Conservation (phyloP, 2,329 filamentous ascomycete genomes). For the Verticillium nonalfalfae region DNA sequence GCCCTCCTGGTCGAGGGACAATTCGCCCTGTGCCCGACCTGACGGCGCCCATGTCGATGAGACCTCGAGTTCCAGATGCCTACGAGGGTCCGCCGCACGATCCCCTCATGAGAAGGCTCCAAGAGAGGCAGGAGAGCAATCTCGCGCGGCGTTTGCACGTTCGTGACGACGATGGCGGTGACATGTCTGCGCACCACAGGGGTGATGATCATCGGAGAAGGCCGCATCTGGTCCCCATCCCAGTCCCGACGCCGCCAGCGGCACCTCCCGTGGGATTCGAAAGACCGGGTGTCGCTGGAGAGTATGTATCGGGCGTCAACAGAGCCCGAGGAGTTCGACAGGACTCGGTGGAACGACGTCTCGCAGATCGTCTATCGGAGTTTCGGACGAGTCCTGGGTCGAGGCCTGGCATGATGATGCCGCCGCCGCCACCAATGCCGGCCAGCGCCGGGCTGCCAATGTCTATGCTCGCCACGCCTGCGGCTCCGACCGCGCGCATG, state of each 20-base stretch:
- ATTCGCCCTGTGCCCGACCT: constrained; percentile 8
- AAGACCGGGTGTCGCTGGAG: constrained; percentile 24
- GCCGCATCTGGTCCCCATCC: constrained; percentile 27
- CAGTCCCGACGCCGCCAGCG: constrained; percentile 19
- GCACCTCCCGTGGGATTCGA: constrained; percentile 24
- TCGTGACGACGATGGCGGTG: constrained; percentile 39
- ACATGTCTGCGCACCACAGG: constrained; percentile 46
- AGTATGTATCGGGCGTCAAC: constrained; percentile 38
- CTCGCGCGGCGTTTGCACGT: constrained; percentile 27
- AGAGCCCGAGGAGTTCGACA: constrained; percentile 33
- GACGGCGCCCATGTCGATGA: constrained; percentile 4
- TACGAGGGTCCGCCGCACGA: constrained; percentile 34
- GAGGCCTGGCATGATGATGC: constrained; percentile 9
- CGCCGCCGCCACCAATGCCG: constrained; percentile 6
- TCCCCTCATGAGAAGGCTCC: constrained; percentile 30
- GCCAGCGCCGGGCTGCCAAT: neutral
- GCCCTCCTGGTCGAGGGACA: constrained; percentile 5
- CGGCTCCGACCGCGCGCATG: neutral
- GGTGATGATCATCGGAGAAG: constrained; percentile 50
- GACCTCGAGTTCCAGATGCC: constrained; percentile 16
- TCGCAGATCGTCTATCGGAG: constrained; percentile 45
- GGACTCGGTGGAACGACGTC: constrained; percentile 40
- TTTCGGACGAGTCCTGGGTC: constrained; percentile 24
- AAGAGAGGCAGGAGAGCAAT: constrained; percentile 39
- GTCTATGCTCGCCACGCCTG: neutral